Conservation (phyloP, 495 filamentous ascomycete species). For the Neurospora sp. region DNA sequence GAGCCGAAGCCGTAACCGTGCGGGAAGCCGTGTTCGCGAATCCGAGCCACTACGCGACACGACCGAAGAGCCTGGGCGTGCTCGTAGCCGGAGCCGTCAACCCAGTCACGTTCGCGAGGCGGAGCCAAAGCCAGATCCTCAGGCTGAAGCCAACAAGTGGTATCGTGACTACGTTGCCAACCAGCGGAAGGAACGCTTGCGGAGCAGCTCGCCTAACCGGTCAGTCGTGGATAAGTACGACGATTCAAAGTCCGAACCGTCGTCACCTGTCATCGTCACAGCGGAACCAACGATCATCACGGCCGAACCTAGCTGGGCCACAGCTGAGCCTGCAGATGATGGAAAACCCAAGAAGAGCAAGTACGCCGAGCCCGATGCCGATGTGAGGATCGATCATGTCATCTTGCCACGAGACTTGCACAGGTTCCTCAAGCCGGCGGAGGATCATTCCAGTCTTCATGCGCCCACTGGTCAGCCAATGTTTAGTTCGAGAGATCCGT, state of each 20-base stretch:
- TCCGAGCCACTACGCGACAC: not conserved
- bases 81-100: not conserved
- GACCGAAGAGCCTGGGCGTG: not conserved
- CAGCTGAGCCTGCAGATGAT: not conserved
- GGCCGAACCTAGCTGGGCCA: not conserved
- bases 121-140: constrained; percentile 4
- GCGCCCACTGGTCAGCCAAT: constrained; percentile 12
- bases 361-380: constrained; percentile 45
- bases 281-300: not conserved
- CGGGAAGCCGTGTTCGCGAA: constrained; percentile 13
- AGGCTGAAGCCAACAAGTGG: constrained; percentile 39
- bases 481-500: constrained; percentile 36
- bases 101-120: not conserved
- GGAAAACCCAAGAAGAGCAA: constrained; percentile 29
- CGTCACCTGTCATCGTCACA: constrained; percentile 13
- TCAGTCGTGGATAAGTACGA: constrained; percentile 43
- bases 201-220: constrained; percentile 29
- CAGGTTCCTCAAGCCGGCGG: constrained; percentile 15
- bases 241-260: constrained; percentile 27
- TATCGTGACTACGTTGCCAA: constrained; percentile 30
- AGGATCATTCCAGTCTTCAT: not conserved
- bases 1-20: constrained; percentile 1
- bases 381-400: constrained; percentile 42
- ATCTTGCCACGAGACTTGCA: constrained; percentile 29
- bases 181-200: constrained; percentile 28